Conservation (phyloP, 2,329 filamentous ascomycete species). For the Penicillium sp. region DNA sequence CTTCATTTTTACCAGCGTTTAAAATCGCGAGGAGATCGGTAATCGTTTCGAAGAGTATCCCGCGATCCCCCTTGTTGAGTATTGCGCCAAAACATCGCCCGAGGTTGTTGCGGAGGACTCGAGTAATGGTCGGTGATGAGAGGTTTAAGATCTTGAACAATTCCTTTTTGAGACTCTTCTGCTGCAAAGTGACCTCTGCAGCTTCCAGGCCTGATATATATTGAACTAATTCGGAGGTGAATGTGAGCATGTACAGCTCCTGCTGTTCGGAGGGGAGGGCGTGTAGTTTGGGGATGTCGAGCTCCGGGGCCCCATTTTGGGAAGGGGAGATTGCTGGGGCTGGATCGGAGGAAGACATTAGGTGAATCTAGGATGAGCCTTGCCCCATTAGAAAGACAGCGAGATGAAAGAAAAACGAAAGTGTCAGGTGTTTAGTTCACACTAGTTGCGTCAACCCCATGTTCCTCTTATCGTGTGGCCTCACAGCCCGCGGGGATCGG, state of each 20-base stretch:
- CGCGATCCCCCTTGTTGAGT: slow-evolving; percentile 80
- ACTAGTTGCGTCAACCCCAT: slow-evolving; percentile 12
- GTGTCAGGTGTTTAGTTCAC: not conserved
- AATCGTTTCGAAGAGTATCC: slow-evolving; percentile 88
- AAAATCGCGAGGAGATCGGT: slow-evolving; percentile 77
- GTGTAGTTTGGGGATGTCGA: slow-evolving; percentile 86
- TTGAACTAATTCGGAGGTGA: slow-evolving; percentile 74
- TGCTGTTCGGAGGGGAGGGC: slow-evolving; percentile 89
- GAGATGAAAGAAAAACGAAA: slow-evolving; percentile 5
- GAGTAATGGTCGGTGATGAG: slow-evolving; percentile 72
- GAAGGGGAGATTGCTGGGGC: slow-evolving; percentile 34
- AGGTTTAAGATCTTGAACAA: slow-evolving; percentile 89
- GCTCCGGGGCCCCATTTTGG: slow-evolving; percentile 53
- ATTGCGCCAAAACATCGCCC: slow-evolving; percentile 80
- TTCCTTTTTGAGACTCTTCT: slow-evolving; percentile 89
- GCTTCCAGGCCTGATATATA: slow-evolving; percentile 68
- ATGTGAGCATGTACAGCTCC: slow-evolving; percentile 87
- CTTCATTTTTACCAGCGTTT: slow-evolving; percentile 70
- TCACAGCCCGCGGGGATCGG: slow-evolving; percentile 29
- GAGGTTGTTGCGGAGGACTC: slow-evolving; percentile 85
- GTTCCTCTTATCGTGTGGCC: slow-evolving; percentile 25
- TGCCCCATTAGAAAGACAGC: slow-evolving; percentile 14
- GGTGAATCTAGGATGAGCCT: slow-evolving; percentile 9
- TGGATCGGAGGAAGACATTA: slow-evolving; percentile 42
- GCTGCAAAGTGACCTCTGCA: slow-evolving; percentile 81